Conservation (phyloP, 1,284 basidiomycete species). For the Ustilago shanxiensis region DNA sequence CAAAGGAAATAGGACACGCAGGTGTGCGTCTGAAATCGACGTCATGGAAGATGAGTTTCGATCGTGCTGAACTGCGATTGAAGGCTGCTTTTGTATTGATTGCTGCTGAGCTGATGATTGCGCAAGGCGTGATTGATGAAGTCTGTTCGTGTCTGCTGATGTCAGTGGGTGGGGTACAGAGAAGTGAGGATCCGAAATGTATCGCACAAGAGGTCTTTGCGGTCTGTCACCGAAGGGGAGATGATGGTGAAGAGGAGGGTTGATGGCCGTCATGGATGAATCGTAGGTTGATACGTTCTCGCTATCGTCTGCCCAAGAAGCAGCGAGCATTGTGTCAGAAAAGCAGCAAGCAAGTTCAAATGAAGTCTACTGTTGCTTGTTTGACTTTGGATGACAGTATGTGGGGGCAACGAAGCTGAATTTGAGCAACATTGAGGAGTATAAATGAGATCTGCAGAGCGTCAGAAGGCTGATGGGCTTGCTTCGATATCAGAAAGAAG, state of each 20-base stretch:
- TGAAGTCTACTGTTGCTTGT: background rate
- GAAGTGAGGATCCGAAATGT: constrained; percentile 2
- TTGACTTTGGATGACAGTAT: background rate
- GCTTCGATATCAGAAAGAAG: background rate
- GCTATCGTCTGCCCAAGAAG: constrained; percentile 9
- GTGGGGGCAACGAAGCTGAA: background rate
- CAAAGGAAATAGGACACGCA: constrained; percentile 5
- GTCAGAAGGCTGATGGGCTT: background rate
- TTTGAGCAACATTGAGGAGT: background rate
- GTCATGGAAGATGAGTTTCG: background rate
- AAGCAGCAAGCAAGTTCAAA: background rate
- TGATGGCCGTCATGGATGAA: constrained; percentile 12
- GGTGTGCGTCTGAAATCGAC: background rate
- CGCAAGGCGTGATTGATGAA: background rate
- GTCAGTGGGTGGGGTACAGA: background rate
- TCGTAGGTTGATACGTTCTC: constrained; percentile 18
- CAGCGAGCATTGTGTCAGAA: background rate
- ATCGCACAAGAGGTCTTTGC: background rate
- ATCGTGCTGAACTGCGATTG: background rate
- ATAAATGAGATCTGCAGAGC: background rate
- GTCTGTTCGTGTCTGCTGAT: background rate
- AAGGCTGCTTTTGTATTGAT: background rate
- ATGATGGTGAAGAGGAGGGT: constrained; percentile 1
- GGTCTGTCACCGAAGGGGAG: background rate
- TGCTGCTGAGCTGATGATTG: background rate